A percentile compares a stretch with the other conserved stretches of the same genome.
These are phyloP conservation scores for Fusarium decemcellulare DNA, from an alignment of 2,329 filamentous ascomycete species.

Conservation along the genomic window DNA sequence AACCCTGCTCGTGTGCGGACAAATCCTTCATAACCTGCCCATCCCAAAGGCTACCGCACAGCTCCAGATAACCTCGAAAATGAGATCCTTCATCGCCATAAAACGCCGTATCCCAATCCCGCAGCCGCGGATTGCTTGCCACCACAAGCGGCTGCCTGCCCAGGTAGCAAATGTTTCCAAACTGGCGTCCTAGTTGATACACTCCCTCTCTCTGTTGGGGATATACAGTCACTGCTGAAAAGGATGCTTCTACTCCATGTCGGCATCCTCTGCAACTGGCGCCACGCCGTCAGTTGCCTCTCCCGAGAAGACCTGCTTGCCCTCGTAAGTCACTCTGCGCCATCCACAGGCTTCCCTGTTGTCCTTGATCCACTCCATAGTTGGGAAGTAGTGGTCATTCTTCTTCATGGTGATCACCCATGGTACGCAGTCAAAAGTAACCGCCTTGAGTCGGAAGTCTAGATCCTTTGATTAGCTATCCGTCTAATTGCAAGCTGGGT, in stretches of 20 bases:
- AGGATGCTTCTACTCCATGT: slow-evolving; percentile 55
- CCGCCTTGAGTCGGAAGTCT: slow-evolving; percentile 96
- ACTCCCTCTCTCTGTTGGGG: slow-evolving; percentile 23
- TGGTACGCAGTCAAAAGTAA: slow-evolving; percentile 97
- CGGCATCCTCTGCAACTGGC: slow-evolving; percentile 58
- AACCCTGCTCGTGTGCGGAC: slow-evolving; percentile 15
- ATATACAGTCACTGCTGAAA: neutral
- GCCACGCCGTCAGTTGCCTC: slow-evolving; percentile 67
- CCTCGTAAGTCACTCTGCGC: slow-evolving; percentile 74
- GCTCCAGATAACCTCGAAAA: slow-evolving; percentile 51
- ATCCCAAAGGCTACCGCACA: slow-evolving; percentile 37
- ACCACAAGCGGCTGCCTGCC: slow-evolving; percentile 13
- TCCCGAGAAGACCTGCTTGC: slow-evolving; percentile 65
- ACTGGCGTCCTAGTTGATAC: slow-evolving; percentile 25
- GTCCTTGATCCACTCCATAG: slow-evolving; percentile 79
- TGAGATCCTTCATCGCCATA: slow-evolving; percentile 54
- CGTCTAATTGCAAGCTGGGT: neutral
- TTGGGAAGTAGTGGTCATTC: slow-evolving; percentile 95
- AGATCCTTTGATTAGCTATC: slow-evolving; percentile 31
- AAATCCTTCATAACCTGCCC: slow-evolving; percentile 23
- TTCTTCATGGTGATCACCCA: slow-evolving; percentile 99
- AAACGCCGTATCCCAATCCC: slow-evolving; percentile 51
- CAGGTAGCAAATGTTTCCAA: slow-evolving; percentile 14
- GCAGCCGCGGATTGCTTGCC: slow-evolving; percentile 19
- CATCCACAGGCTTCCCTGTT: slow-evolving; percentile 71